These are phyloP conservation scores for Fraxinus americana DNA, from an alignment of 257 asterid species.

Conservation along the genomic window DNA sequence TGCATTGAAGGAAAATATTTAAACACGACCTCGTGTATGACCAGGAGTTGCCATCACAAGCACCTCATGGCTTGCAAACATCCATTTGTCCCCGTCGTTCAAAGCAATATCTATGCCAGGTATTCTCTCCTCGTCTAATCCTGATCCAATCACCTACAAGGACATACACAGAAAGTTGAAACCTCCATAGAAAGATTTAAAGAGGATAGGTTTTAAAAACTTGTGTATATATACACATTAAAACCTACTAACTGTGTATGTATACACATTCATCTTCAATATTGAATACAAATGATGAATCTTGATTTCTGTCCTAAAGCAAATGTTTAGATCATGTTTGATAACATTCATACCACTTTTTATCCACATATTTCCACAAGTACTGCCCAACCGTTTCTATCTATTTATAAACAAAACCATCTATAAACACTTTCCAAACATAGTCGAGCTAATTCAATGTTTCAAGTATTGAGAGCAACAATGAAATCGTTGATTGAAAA, in stretches of 20 bases:
- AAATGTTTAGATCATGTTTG: neutral
- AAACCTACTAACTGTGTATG: neutral
- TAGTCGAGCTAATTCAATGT: neutral
- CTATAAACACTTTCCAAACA: neutral
- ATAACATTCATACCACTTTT: too few species aligned
- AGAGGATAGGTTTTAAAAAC: neutral
- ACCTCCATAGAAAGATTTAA: neutral
- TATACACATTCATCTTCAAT: neutral
- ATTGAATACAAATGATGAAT: neutral
- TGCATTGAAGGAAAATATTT: neutral
- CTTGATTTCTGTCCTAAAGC: neutral
- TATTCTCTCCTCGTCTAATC: conserved; percentile 77
- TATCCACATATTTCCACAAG: too few species aligned
- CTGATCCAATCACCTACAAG: conserved; percentile 85
- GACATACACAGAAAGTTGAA: conserved; percentile 2
- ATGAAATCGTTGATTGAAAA: neutral
- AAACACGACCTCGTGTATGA: conserved; percentile 78
- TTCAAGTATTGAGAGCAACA: neutral
- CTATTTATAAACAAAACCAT: too few species aligned
- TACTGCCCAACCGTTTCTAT: too few species aligned
- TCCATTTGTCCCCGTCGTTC: conserved; percentile 93
- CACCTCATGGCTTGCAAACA: conserved; percentile 99
- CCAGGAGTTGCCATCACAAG: conserved; percentile 90
- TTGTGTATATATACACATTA: neutral
- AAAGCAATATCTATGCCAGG: conserved; percentile 92